Evolutionary conservation across 2,329 filamentous ascomycete genomes (phyloP).

Genomic region (Tolypocladium endophyticum): DNA sequence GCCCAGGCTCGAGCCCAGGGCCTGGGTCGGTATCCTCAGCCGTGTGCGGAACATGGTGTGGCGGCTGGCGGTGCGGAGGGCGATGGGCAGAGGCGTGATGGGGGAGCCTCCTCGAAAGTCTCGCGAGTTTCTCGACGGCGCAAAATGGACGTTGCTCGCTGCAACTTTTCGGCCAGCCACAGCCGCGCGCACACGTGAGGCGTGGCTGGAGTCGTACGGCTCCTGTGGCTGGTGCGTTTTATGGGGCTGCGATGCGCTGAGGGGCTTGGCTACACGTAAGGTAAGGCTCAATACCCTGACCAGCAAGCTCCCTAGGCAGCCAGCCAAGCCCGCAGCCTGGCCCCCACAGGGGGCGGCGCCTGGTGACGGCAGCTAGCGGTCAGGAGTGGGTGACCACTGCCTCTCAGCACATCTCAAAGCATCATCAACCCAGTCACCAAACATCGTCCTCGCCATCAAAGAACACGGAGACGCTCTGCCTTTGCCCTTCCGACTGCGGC

Average conservation of each 20-base stretch:
- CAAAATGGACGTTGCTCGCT: background rate
- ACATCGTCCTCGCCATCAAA: background rate
- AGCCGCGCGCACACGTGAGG: background rate
- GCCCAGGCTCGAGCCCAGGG: slow-evolving; percentile 24
- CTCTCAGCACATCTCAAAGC: background rate
- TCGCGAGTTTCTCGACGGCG: background rate
- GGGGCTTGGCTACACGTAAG: too few relatives aligned
- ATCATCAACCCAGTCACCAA: background rate
- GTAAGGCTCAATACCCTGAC: too few relatives aligned
- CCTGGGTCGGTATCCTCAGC: slow-evolving; percentile 39
- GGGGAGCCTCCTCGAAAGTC: background rate
- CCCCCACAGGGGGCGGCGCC: background rate
- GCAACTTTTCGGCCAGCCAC: background rate
- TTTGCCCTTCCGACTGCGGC: background rate
- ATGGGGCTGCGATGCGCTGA: background rate
- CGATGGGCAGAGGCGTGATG: background rate
- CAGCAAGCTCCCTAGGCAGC: too few relatives aligned
- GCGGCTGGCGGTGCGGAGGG: background rate
- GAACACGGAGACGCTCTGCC: background rate
- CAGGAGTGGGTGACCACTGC: background rate
- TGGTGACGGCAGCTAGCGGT: background rate
- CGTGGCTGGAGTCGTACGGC: background rate
- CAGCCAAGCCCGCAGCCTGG: too few relatives aligned
- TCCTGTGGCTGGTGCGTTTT: background rate
- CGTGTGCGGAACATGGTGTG: slow-evolving; percentile 39